Conservation (phyloP, 2,329 filamentous ascomycete species). For the Leptoxyphium fumago region DNA sequence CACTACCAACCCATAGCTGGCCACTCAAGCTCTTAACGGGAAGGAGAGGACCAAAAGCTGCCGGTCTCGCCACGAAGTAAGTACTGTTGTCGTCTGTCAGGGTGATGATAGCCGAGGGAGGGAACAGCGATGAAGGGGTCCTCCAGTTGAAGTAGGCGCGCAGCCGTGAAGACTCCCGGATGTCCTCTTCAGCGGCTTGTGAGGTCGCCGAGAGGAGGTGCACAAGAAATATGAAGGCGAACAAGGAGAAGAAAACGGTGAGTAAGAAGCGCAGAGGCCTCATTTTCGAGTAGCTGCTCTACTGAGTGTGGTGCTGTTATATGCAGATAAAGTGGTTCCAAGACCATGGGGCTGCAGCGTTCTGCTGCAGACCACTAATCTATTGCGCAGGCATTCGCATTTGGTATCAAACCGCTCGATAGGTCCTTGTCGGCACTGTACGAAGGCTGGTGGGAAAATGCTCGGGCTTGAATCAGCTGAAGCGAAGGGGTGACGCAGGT, state of each 20-base stretch:
- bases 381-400: no score
- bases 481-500: no score
- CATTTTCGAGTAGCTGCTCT: slow-evolving; percentile 14
- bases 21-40: slow-evolving; percentile 67
- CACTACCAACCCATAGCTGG: slow-evolving; percentile 83
- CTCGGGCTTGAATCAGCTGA: no score
- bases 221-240: slow-evolving; percentile 29
- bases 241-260: slow-evolving; percentile 27
- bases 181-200: slow-evolving; percentile 5
- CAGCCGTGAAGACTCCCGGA: slow-evolving; percentile 20
- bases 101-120: slow-evolving; percentile 88
- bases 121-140: slow-evolving; percentile 72
- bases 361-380: no score
- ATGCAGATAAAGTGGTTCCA: no score
- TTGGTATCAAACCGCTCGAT: no score
- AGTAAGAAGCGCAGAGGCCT: slow-evolving; percentile 27
- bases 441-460: no score
- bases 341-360: no score
- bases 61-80: slow-evolving; percentile 84
- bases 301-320: no score
- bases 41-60: slow-evolving; percentile 76
- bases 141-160: slow-evolving; percentile 34
- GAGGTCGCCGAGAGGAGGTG: slow-evolving; percentile 17
- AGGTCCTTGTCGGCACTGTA: no score
- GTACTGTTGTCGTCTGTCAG: slow-evolving; percentile 97